A percentile compares a stretch with the other conserved stretches of the same genome.
These are phyloP conservation scores for Austroboletus novae-zelandiae DNA, from an alignment of 1,284 basidiomycete genomes.

Conservation along the genomic window DNA sequence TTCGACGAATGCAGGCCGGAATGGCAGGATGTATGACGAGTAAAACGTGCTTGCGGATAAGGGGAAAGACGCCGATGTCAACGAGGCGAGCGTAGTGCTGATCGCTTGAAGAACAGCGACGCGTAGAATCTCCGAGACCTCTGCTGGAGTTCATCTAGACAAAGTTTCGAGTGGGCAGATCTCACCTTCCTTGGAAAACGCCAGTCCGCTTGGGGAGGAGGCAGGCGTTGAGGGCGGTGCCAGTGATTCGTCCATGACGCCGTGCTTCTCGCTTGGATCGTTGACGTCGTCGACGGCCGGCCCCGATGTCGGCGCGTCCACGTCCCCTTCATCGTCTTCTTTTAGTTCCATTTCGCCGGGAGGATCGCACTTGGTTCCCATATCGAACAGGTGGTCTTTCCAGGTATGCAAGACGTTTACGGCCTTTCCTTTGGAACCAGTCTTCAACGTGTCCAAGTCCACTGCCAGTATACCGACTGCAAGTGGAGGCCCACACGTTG, in stretches of 20 bases:
- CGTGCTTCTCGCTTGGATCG: slow-evolving; percentile 12
- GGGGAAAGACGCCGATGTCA: slow-evolving; percentile 62
- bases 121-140: slow-evolving; percentile 68
- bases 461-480: slow-evolving; percentile 71
- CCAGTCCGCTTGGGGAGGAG: slow-evolving; percentile 13
- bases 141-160: slow-evolving; percentile 31
- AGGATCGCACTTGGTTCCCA: slow-evolving; percentile 58
- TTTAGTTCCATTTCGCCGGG: slow-evolving; percentile 41
- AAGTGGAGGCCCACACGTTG: slow-evolving; percentile 49
- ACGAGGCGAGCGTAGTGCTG: slow-evolving; percentile 42
- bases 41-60: slow-evolving; percentile 77
- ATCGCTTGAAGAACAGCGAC: slow-evolving; percentile 71
- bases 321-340: slow-evolving; percentile 19
- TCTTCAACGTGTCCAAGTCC: slow-evolving; percentile 43
- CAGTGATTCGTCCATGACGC: slow-evolving; percentile 3
- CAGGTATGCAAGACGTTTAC: slow-evolving; percentile 66
- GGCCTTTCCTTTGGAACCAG: slow-evolving; percentile 67
- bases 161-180: slow-evolving; percentile 4
- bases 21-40: slow-evolving; percentile 74
- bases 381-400: slow-evolving; percentile 70
- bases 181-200: slow-evolving; percentile 26
- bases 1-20: slow-evolving; percentile 53
- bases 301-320: slow-evolving; percentile 14
- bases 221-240: slow-evolving; percentile 1
- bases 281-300: slow-evolving; percentile 13